Evolutionary conservation across 345 rosid species (phyloP), one percentile per base, ranked within the genome.

Genomic region (Raphanus sativus): DNA sequence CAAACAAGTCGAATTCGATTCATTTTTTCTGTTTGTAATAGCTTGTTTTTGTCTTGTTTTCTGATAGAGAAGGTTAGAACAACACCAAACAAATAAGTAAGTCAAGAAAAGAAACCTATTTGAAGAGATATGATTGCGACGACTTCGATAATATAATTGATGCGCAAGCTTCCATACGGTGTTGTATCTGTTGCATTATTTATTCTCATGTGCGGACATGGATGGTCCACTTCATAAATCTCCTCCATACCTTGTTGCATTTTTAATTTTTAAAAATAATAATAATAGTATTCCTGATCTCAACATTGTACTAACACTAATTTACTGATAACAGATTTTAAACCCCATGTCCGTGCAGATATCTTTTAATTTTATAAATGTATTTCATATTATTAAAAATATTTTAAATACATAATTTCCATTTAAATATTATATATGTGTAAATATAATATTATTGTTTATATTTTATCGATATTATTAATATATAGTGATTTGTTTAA

Each of bases 201-300:
- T 62, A 56, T 56, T 54, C 42, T 38, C 59, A 17, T 69, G 45
- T 69, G n/a, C 28, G 73, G 73, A 58, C 81, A 71, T 42, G 54
- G 63, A 30, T 72, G 73, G 81, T 66, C 81, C 81, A 78, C 81
- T 71, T 65, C 73, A 32, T 78, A 58, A 65, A 59, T 45, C 6
- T 45, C 54, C 4, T 45, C 54, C 54, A 13, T 45, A 66, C 61
- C 68, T 45, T 45, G 26, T 32, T 45, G 54, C 52, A 30, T 24
- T 60, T 45, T 45, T 21, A 21, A 21, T 21, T 21, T 21, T 21
- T 0, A 21, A 21, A 21, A 21, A 21, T 21, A 21, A 21, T 21
- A 21, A 21, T 21, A 21, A 21, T 21, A 21, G 21, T 21, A 21
- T 21, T 21, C 12, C 3, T 11, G 4, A 40, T 40, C 13, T 40